Evolutionary conservation across 768 basidiomycete genomes (phyloP).

Genomic region (Pluteus cervinus): DNA sequence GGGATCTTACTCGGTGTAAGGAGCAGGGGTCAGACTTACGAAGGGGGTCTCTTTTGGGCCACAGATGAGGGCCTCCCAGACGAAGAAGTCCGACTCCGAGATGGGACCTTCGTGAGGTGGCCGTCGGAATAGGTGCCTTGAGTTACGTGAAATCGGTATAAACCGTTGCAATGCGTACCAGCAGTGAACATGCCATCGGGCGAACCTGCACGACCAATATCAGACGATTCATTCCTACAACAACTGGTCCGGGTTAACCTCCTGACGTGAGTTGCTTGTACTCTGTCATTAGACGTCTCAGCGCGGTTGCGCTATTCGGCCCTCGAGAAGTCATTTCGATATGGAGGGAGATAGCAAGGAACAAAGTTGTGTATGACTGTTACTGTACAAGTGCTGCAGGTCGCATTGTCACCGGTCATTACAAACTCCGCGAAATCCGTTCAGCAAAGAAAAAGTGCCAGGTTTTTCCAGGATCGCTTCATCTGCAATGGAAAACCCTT

Average conservation of each 20-base stretch:
- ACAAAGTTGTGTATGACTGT: neutral
- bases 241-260: constrained; percentile 35
- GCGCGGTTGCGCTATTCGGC: constrained; percentile 60
- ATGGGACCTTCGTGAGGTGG: constrained; percentile 57
- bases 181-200: constrained; percentile 98
- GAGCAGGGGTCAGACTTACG: constrained; percentile 36
- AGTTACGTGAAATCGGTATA: neutral
- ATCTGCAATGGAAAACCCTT: no score
- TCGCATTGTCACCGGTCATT: no score
- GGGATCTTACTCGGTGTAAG: constrained; percentile 1
- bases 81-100: constrained; percentile 90
- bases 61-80: constrained; percentile 92
- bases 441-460: no score
- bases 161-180: constrained; percentile 30
- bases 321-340: constrained; percentile 45
- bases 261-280: constrained; percentile 82
- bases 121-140: constrained; percentile 2
- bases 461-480: no score
- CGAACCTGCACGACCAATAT: constrained; percentile 41
- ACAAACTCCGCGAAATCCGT: constrained; percentile 5
- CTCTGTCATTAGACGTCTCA: constrained; percentile 88
- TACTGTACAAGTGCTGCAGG: no score
- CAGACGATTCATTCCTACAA: constrained; percentile 1
- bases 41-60: constrained; percentile 95
- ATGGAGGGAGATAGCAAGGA: constrained; percentile 3